Conservation (phyloP, 2,329 filamentous ascomycete species). For the Orbilia quercus region DNA sequence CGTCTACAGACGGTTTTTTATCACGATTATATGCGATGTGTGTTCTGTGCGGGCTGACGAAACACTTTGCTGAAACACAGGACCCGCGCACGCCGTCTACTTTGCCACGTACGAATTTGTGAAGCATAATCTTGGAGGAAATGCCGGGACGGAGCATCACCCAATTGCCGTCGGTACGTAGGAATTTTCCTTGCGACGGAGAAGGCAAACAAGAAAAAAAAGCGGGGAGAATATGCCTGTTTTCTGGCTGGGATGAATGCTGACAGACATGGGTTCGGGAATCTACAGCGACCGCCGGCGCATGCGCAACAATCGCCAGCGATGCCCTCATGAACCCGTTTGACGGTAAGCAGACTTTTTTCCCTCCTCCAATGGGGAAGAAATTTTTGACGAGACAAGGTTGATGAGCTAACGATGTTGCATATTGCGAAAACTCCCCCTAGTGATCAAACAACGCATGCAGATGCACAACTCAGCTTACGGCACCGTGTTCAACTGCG, state of each 20-base stretch:
- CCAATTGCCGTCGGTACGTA: constrained; percentile 86
- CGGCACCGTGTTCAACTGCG: constrained; percentile 86
- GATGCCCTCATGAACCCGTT: constrained; percentile 99
- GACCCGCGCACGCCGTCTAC: constrained; percentile 96
- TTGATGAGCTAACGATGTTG: constrained; percentile 21
- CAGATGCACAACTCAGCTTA: constrained; percentile 97
- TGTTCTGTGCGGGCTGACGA: constrained; percentile 56
- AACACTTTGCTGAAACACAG: constrained; percentile 66
- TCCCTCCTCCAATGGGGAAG: constrained; percentile 4
- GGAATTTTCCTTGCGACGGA: background rate
- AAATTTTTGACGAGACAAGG: constrained; percentile 15
- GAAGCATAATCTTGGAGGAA: constrained; percentile 95
- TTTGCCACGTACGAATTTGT: constrained; percentile 98
- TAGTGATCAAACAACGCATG: constrained; percentile 99
- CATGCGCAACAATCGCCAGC: constrained; percentile 93
- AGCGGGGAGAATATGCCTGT: constrained; percentile 37
- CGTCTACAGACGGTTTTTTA: constrained; percentile 17
- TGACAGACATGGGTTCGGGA: constrained; percentile 45
- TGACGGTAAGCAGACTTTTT: constrained; percentile 74
- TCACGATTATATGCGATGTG: background rate
- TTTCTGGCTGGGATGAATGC: constrained; percentile 29
- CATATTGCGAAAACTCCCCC: constrained; percentile 26
- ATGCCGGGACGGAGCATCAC: constrained; percentile 83
- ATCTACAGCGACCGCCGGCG: constrained; percentile 82
- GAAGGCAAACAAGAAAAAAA: background rate